Evolutionary conservation across 2,329 filamentous ascomycete species (phyloP).

Genomic region (Stagonosporopsis vannaccii): DNA sequence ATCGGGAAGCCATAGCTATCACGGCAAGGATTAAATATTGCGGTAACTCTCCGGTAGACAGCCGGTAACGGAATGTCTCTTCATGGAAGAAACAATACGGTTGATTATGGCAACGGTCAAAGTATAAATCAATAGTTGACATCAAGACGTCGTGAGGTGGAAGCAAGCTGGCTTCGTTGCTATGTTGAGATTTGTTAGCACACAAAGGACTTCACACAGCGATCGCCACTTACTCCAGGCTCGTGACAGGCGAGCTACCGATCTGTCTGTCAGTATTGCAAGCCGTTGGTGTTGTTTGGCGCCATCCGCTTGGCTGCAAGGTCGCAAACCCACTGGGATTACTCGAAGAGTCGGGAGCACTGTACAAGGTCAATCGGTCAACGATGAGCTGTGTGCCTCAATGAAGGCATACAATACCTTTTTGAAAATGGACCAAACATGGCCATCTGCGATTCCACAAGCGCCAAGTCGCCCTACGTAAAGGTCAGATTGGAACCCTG

Average conservation of each 20-base stretch:
- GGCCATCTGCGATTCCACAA: not conserved
- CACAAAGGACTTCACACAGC: not conserved
- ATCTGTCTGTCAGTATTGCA: not conserved
- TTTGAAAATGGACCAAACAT: not conserved
- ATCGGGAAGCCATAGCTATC: not conserved
- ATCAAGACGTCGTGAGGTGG: not conserved
- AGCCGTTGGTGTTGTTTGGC: not conserved
- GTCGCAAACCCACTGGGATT: not conserved
- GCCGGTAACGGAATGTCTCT: conserved; percentile 1
- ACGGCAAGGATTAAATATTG: not conserved
- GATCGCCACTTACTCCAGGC: not conserved
- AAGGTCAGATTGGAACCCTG: not conserved
- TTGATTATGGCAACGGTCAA: conserved; percentile 5
- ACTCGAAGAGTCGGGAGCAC: not conserved
- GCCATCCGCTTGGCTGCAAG: not conserved
- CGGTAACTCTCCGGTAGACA: not conserved
- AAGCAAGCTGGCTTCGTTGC: not conserved
- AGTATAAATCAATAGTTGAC: conserved; percentile 6
- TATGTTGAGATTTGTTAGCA: not conserved
- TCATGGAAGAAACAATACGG: conserved; percentile 19
- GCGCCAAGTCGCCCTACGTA: not conserved
- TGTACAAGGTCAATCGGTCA: not conserved
- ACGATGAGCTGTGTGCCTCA: not conserved
- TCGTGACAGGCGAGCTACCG: not conserved
- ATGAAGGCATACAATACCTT: not conserved